These are phyloP conservation scores for Casuarina equisetifolia DNA, from an alignment of 306 rosid species.

Conservation along the genomic window DNA sequence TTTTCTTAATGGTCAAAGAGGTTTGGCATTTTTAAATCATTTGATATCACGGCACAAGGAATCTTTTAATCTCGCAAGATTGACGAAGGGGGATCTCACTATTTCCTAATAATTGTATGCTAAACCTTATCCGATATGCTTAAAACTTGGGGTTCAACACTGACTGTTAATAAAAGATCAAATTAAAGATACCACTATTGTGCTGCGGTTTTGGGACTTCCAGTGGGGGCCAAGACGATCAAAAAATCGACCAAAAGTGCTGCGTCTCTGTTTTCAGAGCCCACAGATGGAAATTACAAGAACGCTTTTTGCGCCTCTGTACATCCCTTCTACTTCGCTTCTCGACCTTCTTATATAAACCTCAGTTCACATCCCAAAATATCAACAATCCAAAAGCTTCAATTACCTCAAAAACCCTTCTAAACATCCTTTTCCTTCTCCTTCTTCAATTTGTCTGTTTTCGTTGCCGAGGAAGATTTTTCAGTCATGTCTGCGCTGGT, in stretches of 20 bases:
- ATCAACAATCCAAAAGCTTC: neutral
- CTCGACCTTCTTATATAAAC: conserved; percentile 4
- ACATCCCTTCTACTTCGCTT: neutral
- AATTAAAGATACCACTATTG: conserved; percentile 4
- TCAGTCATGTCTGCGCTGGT: conserved; percentile 13
- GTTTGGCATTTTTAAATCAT: too few species aligned
- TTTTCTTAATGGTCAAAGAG: too few species aligned
- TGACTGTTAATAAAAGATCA: neutral
- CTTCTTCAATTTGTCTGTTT: neutral
- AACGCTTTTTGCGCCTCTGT: neutral
- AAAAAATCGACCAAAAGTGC: neutral
- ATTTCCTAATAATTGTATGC: neutral
- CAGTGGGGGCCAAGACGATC: neutral
- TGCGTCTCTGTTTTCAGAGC: conserved; percentile 11
- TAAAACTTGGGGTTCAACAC: neutral
- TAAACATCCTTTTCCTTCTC: too few species aligned
- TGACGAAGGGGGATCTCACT: too few species aligned
- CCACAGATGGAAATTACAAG: neutral
- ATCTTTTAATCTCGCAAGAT: neutral
- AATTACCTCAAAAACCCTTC: neutral
- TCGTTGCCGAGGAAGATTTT: neutral
- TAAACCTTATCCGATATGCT: neutral
- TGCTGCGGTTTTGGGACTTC: conserved; percentile 17
- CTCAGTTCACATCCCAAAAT: neutral
- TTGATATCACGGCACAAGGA: neutral